Evolutionary conservation across 129 eudicot species (phyloP), one percentile per base, ranked within the genome.

Genomic region (Flaveria bidentis): DNA sequence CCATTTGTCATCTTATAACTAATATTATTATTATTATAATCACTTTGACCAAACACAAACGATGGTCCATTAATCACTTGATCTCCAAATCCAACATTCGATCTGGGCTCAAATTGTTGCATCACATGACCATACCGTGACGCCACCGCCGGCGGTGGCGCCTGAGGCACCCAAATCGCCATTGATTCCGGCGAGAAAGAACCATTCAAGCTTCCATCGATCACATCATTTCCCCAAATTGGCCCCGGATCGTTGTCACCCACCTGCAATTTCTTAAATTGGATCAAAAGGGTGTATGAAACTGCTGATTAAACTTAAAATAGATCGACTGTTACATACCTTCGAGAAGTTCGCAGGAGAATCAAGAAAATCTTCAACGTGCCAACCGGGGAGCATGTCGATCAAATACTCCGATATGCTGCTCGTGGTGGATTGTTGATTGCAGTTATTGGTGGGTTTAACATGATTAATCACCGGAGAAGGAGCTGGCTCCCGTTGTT

Each of bases 381-480:
- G 98, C 96, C 97, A 93, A 6, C 98, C 98, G 0, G 98, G 98
- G 26, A 93, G 63, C 86, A 26, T 93, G 36, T 93, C 97, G 7
- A 88, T 86, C 91, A 93, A 87, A 45, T 93, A 90, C 87, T 93
- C 97, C 16, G 98, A 90, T 76, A 93, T 88, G 73, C 96, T 90
- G 72, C 94, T 88, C 0, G 87, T 55, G 9, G 71, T n/a, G 0
- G 87, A 77, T 30, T 30, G 36, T 4, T 30, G 36, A 4, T 30
- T 3, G 36, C 36, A 30, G 36, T 30, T 30, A 17, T 71, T 64
- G 3, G 25, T 17, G 10, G 70, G 13, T 80, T 82, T 61, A 30
- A 22, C 25, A 33, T 75, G 75, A 9, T 56, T 63, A 47, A 23
- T 14, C 80, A 60, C 28, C 67, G 69, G 49, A 74, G 80, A 39